Evolutionary conservation across 257 asterid species (phyloP).

Genomic region (Solanum paucissectum): DNA sequence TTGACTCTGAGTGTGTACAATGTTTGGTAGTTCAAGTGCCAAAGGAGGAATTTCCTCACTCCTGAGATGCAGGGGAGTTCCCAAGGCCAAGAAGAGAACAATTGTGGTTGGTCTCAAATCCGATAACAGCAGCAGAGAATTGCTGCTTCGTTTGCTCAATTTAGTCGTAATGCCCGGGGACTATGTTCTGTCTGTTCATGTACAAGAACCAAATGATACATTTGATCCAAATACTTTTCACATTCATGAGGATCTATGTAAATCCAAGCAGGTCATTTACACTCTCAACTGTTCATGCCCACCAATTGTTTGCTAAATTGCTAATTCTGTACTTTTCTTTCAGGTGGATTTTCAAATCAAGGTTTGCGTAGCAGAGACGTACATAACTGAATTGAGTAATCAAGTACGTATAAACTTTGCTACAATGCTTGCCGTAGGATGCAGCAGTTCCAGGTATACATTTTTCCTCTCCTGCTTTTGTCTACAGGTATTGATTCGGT

Average conservation of each 20-base stretch:
- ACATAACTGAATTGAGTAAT: slow-evolving; percentile 41
- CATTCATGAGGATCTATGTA: slow-evolving; percentile 38
- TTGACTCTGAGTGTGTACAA: neutral
- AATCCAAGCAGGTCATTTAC: slow-evolving; percentile 27
- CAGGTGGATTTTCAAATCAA: slow-evolving; percentile 78
- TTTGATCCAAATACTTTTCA: slow-evolving; percentile 63
- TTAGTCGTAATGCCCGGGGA: slow-evolving; percentile 33
- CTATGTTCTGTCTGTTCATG: slow-evolving; percentile 60
- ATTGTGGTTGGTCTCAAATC: slow-evolving; percentile 59
- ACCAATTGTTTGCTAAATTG: neutral
- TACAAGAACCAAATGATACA: slow-evolving; percentile 26
- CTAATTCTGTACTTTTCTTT: neutral
- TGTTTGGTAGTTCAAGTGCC: neutral
- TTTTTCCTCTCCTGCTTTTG: neutral
- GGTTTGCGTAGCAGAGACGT: slow-evolving; percentile 47
- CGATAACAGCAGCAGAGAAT: slow-evolving; percentile 57
- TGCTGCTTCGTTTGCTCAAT: slow-evolving; percentile 51
- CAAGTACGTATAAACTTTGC: slow-evolving; percentile 61
- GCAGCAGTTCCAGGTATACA: slow-evolving; percentile 18
- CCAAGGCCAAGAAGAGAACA: slow-evolving; percentile 24
- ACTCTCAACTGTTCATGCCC: neutral
- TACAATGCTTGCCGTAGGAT: slow-evolving; percentile 27
- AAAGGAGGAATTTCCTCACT: slow-evolving; percentile 17
- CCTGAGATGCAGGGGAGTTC: slow-evolving; percentile 14
- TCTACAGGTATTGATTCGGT: neutral